Evolutionary conservation across 805 yeast species (phyloP).

Genomic region (Spencermartinsiella europaea): DNA sequence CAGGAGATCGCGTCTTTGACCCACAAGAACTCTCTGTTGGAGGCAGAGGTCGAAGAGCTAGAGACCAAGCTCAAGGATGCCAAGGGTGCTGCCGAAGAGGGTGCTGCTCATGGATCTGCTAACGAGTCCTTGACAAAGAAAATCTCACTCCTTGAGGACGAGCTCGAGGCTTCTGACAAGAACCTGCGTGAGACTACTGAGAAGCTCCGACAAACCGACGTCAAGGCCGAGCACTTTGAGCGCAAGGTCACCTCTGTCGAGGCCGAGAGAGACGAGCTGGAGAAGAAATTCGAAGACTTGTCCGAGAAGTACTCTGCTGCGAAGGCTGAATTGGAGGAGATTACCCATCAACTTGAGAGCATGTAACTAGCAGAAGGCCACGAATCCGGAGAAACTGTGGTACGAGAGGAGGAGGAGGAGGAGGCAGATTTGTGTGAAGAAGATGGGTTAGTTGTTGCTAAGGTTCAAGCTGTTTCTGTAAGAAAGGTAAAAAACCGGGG

Average conservation of each 20-base stretch:
- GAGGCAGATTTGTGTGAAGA: too few relatives aligned
- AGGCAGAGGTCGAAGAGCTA: conserved; percentile 67
- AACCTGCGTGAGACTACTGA: conserved; percentile 90
- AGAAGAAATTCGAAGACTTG: conserved; percentile 85
- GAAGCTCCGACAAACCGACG: conserved; percentile 90
- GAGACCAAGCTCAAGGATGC: conserved; percentile 69
- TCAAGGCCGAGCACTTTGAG: conserved; percentile 93
- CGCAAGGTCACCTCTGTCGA: conserved; percentile 90
- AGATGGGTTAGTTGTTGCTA: too few relatives aligned
- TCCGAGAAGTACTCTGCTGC: conserved; percentile 75
- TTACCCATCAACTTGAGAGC: conserved; percentile 88
- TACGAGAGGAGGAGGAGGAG: too few relatives aligned
- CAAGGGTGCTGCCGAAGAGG: conserved; percentile 86
- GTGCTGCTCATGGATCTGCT: conserved; percentile 78
- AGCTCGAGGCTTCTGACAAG: conserved; percentile 83
- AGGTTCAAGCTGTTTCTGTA: too few relatives aligned
- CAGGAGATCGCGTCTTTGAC: conserved; percentile 90
- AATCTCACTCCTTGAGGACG: conserved; percentile 82
- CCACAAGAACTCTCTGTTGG: conserved; percentile 86
- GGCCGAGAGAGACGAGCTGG: conserved; percentile 86
- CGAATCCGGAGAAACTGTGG: too few relatives aligned
- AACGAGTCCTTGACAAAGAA: conserved; percentile 90
- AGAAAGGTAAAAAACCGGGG: too few relatives aligned
- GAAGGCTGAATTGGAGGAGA: conserved; percentile 92
- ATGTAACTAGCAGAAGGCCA: conserved; percentile 26